Evolutionary conservation across 306 rosid species (phyloP), one percentile per base, ranked within the genome.

Genomic region (Glycyrrhiza uralensis): DNA sequence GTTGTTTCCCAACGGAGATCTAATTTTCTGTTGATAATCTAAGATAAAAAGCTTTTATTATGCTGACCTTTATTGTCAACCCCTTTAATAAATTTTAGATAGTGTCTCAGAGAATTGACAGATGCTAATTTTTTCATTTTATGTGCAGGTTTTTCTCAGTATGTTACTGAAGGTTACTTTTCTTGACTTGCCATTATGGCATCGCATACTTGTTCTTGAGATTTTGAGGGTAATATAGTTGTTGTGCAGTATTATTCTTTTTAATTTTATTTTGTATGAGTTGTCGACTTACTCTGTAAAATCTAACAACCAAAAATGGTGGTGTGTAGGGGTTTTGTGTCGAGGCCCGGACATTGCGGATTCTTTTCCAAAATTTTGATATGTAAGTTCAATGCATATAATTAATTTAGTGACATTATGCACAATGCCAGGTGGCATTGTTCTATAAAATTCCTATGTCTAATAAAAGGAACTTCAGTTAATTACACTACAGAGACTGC

Each of bases 131-230:
- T 45, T 66, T 41, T 49, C 26, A 13, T 54, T 55, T 9, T 15
- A 30, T 61, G 19, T 76, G 89, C 92, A 93, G 98, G 98, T 93
- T 81, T 93, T 93, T 76, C 98, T 93, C 68, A 93, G 98, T 80
- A 93, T 93, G 97, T 71, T 93, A 84, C 78, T 93, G 88, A 93
- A 91, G 92, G 91, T 79, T 65, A 91, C 96, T 55, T 91, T 89
- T 86, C 97, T 93, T 75, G 97, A 93, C 77, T 83, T 93, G 80
- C 98, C 98, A 58, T 80, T 93, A 78, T 93, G 98, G 98, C 98
- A 93, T 79, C 96, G 97, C 76, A 93, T 93, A 84, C 98, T 93
- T 80, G 97, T 93, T 83, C 98, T 93, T 58, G 98, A 93, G 86
- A 88, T 90, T 79, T 79, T 93, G 82, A 87, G 97, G 98, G 98